phyloP scores from a whole-genome alignment of 1,284 basidiomycete species.

The Fomitopsis schrenkii region DNA sequence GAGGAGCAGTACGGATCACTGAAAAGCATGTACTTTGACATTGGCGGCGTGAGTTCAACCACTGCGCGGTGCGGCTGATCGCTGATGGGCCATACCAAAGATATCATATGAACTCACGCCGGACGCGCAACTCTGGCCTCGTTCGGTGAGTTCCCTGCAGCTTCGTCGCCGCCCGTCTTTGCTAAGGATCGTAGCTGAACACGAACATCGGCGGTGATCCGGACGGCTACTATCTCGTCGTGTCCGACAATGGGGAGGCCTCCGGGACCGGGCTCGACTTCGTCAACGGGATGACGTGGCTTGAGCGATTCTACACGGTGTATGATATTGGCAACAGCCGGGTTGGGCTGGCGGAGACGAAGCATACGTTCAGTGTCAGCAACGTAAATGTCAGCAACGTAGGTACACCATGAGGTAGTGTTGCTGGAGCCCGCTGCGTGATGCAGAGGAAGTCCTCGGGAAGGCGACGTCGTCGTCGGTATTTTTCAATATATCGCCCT shows the following conservation, averaged over 20 bases:
- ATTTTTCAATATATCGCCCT: no score
- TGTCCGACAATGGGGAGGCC: slow-evolving; percentile 18
- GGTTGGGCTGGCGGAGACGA: slow-evolving; percentile 41
- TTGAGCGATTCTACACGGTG: slow-evolving; percentile 26
- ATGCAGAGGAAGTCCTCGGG: no score
- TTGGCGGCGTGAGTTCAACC: slow-evolving; percentile 31
- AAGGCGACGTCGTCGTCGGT: no score
- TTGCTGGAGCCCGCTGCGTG: no score
- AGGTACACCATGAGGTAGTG: neutral
- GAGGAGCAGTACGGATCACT: slow-evolving; percentile 40
- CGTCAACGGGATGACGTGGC: slow-evolving; percentile 23
- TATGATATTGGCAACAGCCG: slow-evolving; percentile 29
- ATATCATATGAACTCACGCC: slow-evolving; percentile 21
- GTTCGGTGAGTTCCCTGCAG: slow-evolving; percentile 13
- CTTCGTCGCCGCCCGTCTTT: neutral
- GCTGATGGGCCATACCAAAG: slow-evolving; percentile 2
- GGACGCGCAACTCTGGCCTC: slow-evolving; percentile 25
- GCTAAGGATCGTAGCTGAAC: slow-evolving; percentile 20
- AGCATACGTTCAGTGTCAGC: slow-evolving; percentile 29
- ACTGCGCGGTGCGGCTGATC: neutral
- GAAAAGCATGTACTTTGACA: slow-evolving; percentile 37
- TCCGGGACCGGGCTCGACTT: slow-evolving; percentile 25
- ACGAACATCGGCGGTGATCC: slow-evolving; percentile 22
- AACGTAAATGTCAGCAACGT: slow-evolving; percentile 24
- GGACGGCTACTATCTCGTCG: slow-evolving; percentile 24